A percentile compares a stretch with the other conserved stretches of the same genome.
Conservation (phyloP, 106 monocot species). For the Platanthera guangdongensis region DNA sequence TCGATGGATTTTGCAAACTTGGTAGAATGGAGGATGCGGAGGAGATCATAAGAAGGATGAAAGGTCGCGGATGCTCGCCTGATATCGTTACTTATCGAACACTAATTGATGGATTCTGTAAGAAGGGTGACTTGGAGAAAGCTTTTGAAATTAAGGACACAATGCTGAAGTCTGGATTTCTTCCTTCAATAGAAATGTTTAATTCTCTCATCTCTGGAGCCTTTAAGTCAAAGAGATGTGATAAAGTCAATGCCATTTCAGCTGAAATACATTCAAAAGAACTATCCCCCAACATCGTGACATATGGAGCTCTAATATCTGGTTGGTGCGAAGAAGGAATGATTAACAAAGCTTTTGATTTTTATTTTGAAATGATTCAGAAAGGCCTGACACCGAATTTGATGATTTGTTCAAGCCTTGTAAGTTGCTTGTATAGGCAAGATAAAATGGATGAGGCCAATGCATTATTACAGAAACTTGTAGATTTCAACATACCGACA, state of each 20-base stretch:
- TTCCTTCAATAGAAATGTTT: slow-evolving; percentile 67
- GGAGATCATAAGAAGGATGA: slow-evolving; percentile 58
- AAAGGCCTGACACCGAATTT: slow-evolving; percentile 64
- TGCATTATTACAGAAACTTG: slow-evolving; percentile 53
- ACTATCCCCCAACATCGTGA: slow-evolving; percentile 49
- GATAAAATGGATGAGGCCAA: slow-evolving; percentile 77
- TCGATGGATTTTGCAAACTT: slow-evolving; percentile 76
- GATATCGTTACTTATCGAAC: slow-evolving; percentile 68
- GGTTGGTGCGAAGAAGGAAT: slow-evolving; percentile 84
- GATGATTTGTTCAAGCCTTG: slow-evolving; percentile 48
- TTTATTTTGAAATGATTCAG: slow-evolving; percentile 48
- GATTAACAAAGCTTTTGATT: slow-evolving; percentile 47
- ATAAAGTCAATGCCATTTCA: slow-evolving; percentile 38
- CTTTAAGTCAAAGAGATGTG: slow-evolving; percentile 32
- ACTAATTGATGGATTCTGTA: slow-evolving; percentile 79
- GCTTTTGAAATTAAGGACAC: slow-evolving; percentile 49
- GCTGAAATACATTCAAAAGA: slow-evolving; percentile 40
- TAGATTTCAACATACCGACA: slow-evolving; percentile 30
- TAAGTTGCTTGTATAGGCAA: slow-evolving; percentile 60
- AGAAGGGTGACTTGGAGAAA: slow-evolving; percentile 42
- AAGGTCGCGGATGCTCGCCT: slow-evolving; percentile 52
- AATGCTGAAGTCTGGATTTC: slow-evolving; percentile 56
- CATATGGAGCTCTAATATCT: slow-evolving; percentile 74
- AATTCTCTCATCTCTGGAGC: slow-evolving; percentile 69
- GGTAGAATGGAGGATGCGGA: slow-evolving; percentile 65